These are phyloP conservation scores for Eutrema salsugineum DNA, from an alignment of 441 rosid genomes.

Conservation along the genomic window DNA sequence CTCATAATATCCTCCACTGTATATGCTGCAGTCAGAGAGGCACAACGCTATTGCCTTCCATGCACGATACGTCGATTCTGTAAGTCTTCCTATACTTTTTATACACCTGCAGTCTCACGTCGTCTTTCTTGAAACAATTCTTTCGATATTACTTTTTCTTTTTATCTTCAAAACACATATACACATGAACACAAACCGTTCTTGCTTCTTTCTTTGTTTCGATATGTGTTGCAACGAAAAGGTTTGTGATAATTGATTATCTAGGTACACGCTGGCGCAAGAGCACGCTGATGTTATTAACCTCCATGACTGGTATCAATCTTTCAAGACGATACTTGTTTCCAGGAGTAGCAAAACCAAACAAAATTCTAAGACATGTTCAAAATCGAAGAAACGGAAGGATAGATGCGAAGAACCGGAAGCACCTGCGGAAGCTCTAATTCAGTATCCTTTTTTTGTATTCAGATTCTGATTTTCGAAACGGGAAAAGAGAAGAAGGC, in stretches of 20 bases:
- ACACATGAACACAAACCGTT: background rate
- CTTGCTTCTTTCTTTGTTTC: slow-evolving; percentile 7
- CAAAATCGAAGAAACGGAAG: slow-evolving; percentile 58
- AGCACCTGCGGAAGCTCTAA: slow-evolving; percentile 53
- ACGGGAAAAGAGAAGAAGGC: background rate
- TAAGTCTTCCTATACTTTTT: slow-evolving; percentile 37
- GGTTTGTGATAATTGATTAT: background rate
- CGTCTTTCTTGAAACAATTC: background rate
- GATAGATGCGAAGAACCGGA: slow-evolving; percentile 40
- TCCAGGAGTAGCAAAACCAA: slow-evolving; percentile 41
- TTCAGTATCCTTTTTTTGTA: slow-evolving; percentile 76
- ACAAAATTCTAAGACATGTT: slow-evolving; percentile 50
- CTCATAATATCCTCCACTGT: slow-evolving; percentile 54
- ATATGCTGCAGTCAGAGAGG: slow-evolving; percentile 60
- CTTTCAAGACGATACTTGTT: slow-evolving; percentile 64
- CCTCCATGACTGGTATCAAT: slow-evolving; percentile 92
- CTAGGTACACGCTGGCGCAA: slow-evolving; percentile 75
- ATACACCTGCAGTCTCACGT: background rate
- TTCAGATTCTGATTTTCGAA: background rate
- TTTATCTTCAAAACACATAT: slow-evolving; percentile 1
- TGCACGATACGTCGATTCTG: slow-evolving; percentile 91
- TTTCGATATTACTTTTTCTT: background rate
- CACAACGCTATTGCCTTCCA: slow-evolving; percentile 49
- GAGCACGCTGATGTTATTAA: slow-evolving; percentile 92
- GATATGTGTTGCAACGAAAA: slow-evolving; percentile 3